Evolutionary conservation across 129 eudicot species (phyloP).

Genomic region (Smallanthus sonchifolius): DNA sequence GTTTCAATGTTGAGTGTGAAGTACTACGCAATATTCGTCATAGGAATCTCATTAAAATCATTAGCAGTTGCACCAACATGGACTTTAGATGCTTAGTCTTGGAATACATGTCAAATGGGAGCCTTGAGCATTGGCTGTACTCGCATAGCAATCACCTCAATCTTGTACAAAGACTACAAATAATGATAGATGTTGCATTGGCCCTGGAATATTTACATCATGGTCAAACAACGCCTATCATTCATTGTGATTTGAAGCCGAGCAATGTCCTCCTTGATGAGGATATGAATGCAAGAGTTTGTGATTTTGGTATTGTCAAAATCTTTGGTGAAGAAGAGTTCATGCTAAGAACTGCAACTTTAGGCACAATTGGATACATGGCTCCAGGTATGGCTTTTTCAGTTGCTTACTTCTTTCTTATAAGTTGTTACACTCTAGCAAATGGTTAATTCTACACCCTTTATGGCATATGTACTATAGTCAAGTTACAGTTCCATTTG

Average conservation of each 20-base stretch:
- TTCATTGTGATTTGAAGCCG: slow-evolving; percentile 55
- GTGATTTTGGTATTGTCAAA: slow-evolving; percentile 53
- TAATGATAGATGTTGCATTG: slow-evolving; percentile 43
- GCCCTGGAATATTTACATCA: slow-evolving; percentile 55
- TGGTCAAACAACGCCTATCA: slow-evolving; percentile 30
- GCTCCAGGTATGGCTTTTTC: slow-evolving; percentile 49
- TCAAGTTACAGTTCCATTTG: neutral
- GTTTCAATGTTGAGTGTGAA: slow-evolving; percentile 49
- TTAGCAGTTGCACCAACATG: slow-evolving; percentile 36
- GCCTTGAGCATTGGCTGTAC: slow-evolving; percentile 43
- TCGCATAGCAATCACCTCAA: slow-evolving; percentile 18
- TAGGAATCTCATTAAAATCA: slow-evolving; percentile 40
- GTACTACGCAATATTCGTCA: slow-evolving; percentile 39
- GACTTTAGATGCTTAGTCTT: slow-evolving; percentile 46
- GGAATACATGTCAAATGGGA: slow-evolving; percentile 49
- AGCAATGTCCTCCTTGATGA: slow-evolving; percentile 31
- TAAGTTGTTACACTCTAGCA: neutral
- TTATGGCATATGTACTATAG: neutral
- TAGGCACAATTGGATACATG: slow-evolving; percentile 50
- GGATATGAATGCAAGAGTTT: slow-evolving; percentile 42
- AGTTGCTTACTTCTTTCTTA: neutral
- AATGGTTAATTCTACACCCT: neutral
- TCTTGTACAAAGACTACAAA: slow-evolving; percentile 26
- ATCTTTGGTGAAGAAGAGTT: slow-evolving; percentile 24
- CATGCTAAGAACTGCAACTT: slow-evolving; percentile 32